These are phyloP conservation scores for Tolypocladium ophioglossoides DNA, from an alignment of 2,329 filamentous ascomycete species.

Conservation along the genomic window DNA sequence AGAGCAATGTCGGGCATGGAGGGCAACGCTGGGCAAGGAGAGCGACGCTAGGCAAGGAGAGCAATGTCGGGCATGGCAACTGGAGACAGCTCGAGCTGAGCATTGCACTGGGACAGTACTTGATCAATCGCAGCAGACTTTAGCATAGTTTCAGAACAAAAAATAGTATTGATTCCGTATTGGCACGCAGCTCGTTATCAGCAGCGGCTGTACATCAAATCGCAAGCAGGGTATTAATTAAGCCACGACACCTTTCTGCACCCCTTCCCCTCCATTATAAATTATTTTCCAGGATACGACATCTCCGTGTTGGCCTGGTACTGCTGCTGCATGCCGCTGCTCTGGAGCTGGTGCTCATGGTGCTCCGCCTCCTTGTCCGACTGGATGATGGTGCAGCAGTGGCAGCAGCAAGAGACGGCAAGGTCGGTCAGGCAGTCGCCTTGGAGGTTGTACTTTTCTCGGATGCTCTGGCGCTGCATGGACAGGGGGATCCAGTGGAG, in stretches of 20 bases:
- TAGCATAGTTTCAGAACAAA: neutral
- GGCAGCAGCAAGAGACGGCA: constrained; percentile 32
- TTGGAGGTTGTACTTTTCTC: constrained; percentile 33
- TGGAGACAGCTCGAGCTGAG: no score
- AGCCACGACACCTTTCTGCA: neutral
- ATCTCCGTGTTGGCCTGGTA: constrained; percentile 10
- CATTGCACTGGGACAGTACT: no score
- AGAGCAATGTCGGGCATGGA: no score
- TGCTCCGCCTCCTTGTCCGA: constrained; percentile 34
- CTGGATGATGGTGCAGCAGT: constrained; percentile 33
- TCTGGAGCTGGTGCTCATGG: constrained; percentile 17
- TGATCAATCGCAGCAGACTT: neutral
- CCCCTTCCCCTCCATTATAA: neutral
- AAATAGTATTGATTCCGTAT: neutral
- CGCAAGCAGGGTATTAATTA: neutral
- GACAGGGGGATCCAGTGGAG: constrained; percentile 31
- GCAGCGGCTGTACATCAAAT: neutral
- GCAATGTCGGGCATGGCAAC: no score
- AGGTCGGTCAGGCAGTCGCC: constrained; percentile 33
- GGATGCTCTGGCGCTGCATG: constrained; percentile 34
- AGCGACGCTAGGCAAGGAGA: no score
- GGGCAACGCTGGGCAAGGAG: no score
- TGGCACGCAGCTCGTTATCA: neutral
- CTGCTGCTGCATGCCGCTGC: constrained; percentile 7
- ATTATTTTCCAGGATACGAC: constrained; percentile 4